phyloP scores from a whole-genome alignment of 257 asterid species.

The Solanum rostratum region DNA sequence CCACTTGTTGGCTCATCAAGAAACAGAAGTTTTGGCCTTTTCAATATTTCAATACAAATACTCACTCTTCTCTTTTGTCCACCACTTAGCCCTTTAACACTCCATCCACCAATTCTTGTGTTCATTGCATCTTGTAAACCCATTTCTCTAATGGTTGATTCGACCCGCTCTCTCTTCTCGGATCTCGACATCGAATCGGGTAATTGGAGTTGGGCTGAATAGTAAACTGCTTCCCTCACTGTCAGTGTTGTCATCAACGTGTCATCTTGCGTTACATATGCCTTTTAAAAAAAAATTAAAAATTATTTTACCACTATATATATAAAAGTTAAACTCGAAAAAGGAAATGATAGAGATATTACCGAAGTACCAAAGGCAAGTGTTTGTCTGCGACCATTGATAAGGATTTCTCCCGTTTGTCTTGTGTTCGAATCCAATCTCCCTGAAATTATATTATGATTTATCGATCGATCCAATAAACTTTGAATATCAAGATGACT shows the following conservation, averaged over 20 bases:
- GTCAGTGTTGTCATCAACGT: slow-evolving; percentile 46
- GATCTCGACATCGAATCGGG: slow-evolving; percentile 34
- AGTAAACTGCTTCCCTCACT: slow-evolving; percentile 40
- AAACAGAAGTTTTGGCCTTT: slow-evolving; percentile 39
- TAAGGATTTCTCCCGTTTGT: slow-evolving; percentile 43
- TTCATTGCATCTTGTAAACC: slow-evolving; percentile 40
- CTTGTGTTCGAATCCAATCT: slow-evolving; percentile 42
- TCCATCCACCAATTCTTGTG: slow-evolving; percentile 58
- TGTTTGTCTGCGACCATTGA: slow-evolving; percentile 46
- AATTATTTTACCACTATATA: rapidly evolving
- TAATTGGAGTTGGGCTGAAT: slow-evolving; percentile 48
- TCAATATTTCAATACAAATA: slow-evolving; percentile 48
- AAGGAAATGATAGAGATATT: neutral
- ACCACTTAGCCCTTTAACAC: slow-evolving; percentile 52
- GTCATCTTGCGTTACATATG: slow-evolving; percentile 64
- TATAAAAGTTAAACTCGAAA: neutral
- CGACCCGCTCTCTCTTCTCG: slow-evolving; percentile 35
- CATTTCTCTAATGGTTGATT: slow-evolving; percentile 36
- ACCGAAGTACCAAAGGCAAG: slow-evolving; percentile 65
- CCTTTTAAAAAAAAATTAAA: neutral
- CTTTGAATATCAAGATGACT: neutral
- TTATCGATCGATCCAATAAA: neutral
- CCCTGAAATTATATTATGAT: slow-evolving; percentile 13
- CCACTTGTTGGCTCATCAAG: slow-evolving; percentile 62
- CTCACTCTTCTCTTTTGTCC: slow-evolving; percentile 60